Evolutionary conservation across 768 basidiomycete genomes (phyloP), one percentile per base, ranked within the genome.

Genomic region (Coprinellus micaceus): DNA sequence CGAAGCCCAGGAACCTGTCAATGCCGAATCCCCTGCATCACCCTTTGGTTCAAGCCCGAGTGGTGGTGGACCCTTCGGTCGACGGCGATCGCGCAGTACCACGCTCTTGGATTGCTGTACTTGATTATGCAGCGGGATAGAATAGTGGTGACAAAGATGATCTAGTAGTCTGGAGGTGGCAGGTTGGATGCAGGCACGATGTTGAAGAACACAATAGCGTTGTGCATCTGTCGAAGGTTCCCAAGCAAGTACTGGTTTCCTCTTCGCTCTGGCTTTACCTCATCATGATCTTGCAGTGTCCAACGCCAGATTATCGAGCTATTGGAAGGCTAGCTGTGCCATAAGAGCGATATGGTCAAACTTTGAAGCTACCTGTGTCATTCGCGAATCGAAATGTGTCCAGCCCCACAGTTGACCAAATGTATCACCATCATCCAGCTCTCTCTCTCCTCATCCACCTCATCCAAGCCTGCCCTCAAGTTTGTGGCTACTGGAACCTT

Each of bases 341-440:
- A 99, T 74, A 99, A 99, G 79, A 97, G 94, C 63, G 97, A 99
- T 69, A 99, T 98, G 96, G 97, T 99, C 67, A n/a, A 98, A 98
- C 74, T 90, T 94, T 59, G 97, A 99, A 71, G 97, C 97, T 22
- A 95, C 97, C 3, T 89, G 97, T 43, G 95, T 87, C 6, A 96
- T 99, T 60, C 97, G 95, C 69, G 96, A 98, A 70, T 91, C 96
- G 91, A 90, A 87, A 71, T 84, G 86, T 58, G 88, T 94, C 26
- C 79, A 85, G 24, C 69, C 85, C 71, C 82, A 4, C 94, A 98
- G 64, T 75, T 98, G 52, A 85, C 86, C 24, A 88, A 93, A 64
- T 82, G 97, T 0, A 93, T 99, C 59, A 84, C 93, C 53, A 97
- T 98, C 28, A 76, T 99, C 25, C 95, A 98, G 66, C 78, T 98